A percentile compares a stretch with the other conserved stretches of the same genome.
Conservation (phyloP, 768 basidiomycete species). For the Podaxis sp. region DNA sequence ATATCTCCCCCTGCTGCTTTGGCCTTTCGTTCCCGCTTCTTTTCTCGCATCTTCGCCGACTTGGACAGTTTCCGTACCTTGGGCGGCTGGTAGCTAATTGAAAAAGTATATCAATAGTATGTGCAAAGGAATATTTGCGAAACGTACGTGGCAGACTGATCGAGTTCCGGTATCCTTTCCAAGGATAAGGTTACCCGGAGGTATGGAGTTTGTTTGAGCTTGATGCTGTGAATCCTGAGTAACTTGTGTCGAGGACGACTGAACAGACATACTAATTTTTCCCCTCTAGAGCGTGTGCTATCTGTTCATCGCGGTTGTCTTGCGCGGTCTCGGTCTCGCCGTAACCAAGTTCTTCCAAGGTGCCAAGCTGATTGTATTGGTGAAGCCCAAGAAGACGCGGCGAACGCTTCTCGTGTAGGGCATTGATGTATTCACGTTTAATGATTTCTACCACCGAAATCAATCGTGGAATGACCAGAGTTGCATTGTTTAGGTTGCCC, state of each 20-base stretch:
- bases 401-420: constrained; percentile 41
- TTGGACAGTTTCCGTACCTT: constrained; percentile 52
- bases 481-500: constrained; percentile 23
- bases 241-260: not conserved
- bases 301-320: constrained; percentile 35
- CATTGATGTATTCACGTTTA: constrained; percentile 74
- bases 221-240: constrained; percentile 38
- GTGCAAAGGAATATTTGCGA: not conserved
- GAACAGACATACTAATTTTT: constrained; percentile 53
- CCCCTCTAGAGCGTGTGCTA: constrained; percentile 51
- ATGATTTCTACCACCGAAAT: constrained; percentile 82
- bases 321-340: constrained; percentile 21
- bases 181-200: constrained; percentile 70
- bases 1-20: constrained; percentile 13
- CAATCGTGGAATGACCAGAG: constrained; percentile 56
- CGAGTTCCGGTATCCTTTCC: constrained; percentile 37
- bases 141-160: constrained; percentile 53
- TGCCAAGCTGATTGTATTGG: constrained; percentile 76
- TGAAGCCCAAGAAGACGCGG: constrained; percentile 56
- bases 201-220: constrained; percentile 58
- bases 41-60: constrained; percentile 55
- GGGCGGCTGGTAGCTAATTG: constrained; percentile 57
- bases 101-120: not conserved
- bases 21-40: constrained; percentile 39
- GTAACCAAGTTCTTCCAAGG: constrained; percentile 43